Base-by-base conservation (phyloP, 2,329 filamentous ascomycete species). In the Bipolaris cookei region DNA sequence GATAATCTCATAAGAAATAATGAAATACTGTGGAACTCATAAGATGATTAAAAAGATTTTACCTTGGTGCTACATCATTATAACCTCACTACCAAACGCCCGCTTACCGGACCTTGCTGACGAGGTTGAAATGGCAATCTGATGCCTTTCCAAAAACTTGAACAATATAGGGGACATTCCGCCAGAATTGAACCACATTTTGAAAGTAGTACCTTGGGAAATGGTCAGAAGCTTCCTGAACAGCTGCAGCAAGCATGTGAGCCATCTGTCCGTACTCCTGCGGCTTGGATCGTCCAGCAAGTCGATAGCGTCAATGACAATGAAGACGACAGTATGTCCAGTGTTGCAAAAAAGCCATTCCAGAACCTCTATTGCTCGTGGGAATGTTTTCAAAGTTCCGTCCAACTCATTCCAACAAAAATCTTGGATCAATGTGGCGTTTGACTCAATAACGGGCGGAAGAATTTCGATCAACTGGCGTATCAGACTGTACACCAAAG, bases 151-250 rank as follows among this genome's bases (percentile, higher is more conserved):
- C 20, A 47, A 25, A 1, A 6, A n/a, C 14, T 37, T 18, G 7
- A 35, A 34, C 11, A 47, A 21, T 6, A 23, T 35, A 5, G 30
- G 18, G 13, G 44, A 47, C 18, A 34, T 21, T 11, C 44, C 44
- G 11, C 44, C 44, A 11, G 44, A 47, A 14, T 37, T 47, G 14
- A 47, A 35, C 44, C 44, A 47, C 23, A 37, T 35, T 6, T 47
- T 47, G 44, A 47, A 37, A 13, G 30, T 16, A 5, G 32, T 35
- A 14, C 44, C 10, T 10, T 37, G 44, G 3, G 20, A 2, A n/a
- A n/a, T 23, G 6, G 7, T 23, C 1, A 30, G 11, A n/a, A 47
- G 44, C 10, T 37, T 16, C 6, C 6, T 18, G 8, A 47, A 25
- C 20, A 47, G n/a, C 14, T 47, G 44, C 30, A 47, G 6, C 4